phyloP scores from a whole-genome alignment of 1,284 basidiomycete genomes.

The Rhodofomes roseus region DNA sequence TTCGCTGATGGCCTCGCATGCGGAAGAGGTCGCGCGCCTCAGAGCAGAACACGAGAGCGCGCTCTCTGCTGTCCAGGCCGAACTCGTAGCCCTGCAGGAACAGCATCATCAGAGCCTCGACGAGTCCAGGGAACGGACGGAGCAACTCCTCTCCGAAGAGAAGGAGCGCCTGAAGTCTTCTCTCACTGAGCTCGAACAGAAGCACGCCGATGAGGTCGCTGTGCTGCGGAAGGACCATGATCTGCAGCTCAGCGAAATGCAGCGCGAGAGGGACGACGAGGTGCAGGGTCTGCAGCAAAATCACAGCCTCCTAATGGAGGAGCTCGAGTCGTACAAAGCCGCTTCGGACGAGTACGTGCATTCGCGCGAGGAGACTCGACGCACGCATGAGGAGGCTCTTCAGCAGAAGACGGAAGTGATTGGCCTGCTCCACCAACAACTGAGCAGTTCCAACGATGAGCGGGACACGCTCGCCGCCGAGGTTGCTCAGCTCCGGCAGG shows the following conservation, averaged over 20 bases:
- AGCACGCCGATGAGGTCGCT: conserved; percentile 36
- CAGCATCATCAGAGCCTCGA: conserved; percentile 43
- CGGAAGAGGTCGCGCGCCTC: conserved; percentile 38
- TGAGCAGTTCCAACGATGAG: conserved; percentile 44
- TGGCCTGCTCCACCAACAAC: conserved; percentile 43
- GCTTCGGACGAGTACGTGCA: conserved; percentile 52
- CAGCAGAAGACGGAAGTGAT: conserved; percentile 48
- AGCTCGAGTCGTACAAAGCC: conserved; percentile 61
- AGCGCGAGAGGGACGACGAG: conserved; percentile 36
- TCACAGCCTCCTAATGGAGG: conserved; percentile 52
- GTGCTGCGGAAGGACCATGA: conserved; percentile 50
- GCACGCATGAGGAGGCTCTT: conserved; percentile 47
- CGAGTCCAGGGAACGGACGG: conserved; percentile 33
- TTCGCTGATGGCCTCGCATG: conserved; percentile 32
- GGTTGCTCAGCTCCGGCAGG: conserved; percentile 51
- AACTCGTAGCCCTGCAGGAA: conserved; percentile 42
- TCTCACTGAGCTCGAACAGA: conserved; percentile 36
- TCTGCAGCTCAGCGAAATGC: conserved; percentile 53
- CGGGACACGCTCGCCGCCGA: conserved; percentile 52
- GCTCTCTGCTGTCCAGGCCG: conserved; percentile 39
- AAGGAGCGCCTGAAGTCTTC: conserved; percentile 35
- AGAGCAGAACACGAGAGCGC: conserved; percentile 44
- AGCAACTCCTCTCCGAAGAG: conserved; percentile 33
- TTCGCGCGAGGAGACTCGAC: conserved; percentile 47
- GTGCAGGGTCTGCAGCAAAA: conserved; percentile 46